Base-by-base conservation (phyloP, 1,284 basidiomycete species). In the Ganoderma lingzhi region DNA sequence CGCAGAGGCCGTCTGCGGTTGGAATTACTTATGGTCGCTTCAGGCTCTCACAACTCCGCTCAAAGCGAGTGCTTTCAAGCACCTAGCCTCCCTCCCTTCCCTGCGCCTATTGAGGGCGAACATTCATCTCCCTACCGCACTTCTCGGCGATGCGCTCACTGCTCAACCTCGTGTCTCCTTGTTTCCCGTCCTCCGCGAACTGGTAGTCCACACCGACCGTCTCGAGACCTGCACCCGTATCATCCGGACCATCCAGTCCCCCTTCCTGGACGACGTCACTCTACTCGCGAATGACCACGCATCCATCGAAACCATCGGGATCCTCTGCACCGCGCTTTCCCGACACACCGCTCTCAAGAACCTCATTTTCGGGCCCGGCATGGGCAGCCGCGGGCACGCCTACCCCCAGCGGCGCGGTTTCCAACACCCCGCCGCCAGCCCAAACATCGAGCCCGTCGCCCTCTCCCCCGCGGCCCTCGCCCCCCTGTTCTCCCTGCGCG, bases 21-120 rank as follows among this genome's bases (percentile, higher is more conserved):
- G 53, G 53, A 56, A 56, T 30, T 28, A 56, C 32, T 17, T 56
- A 30, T 56, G 53, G 53, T 56, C 53, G 17, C 53, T 56, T 17
- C 53, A 56, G 6, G 30, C 53, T 6, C 53, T 56, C 53, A 56
- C 53, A 32, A 56, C 53, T 17, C 53, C 53, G 30, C 53, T 56
- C 53, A 19, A 56, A 56, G 30, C 53, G 0, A 35, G 17, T 56
- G 53, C 53, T 17, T 15, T 56, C 30, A 56, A 19, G 30, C 53
- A 56, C 30, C 3, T 56, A 6, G 53, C 53, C 30, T 12, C 30
- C 10, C 53, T 56, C 30, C 53, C 53, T 17, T 56, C 30, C 53
- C 30, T 56, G 30, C 53, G 53, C 1, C 30, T 56, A 6, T 10
- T 56, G 30, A 56, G 35, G 23, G 53, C 30, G 12, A 56, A 35